These are phyloP conservation scores for Exidia glandulosa DNA, from an alignment of 768 basidiomycete species.

Conservation along the genomic window DNA sequence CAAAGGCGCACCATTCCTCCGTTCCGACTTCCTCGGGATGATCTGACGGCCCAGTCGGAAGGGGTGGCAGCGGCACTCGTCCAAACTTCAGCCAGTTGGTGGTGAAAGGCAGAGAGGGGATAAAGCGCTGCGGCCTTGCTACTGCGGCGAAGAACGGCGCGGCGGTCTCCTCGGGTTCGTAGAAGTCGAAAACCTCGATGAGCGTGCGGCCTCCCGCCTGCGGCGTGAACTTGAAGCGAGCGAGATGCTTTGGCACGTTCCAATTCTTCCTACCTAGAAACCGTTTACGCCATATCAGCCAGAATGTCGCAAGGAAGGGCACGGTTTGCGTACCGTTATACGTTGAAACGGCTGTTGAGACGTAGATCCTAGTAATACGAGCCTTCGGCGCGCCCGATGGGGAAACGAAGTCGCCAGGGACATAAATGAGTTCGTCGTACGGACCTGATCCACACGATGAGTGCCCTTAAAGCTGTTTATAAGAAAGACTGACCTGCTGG, in stretches of 20 bases:
- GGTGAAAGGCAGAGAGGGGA: conserved; percentile 3
- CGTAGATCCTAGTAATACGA: conserved; percentile 6
- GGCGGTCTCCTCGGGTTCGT: neutral
- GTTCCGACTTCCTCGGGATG: neutral
- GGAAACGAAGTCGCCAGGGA: conserved; percentile 6
- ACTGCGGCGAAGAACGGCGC: conserved; percentile 3
- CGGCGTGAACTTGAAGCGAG: conserved; percentile 6
- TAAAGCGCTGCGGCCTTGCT: neutral
- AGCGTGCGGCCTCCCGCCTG: neutral
- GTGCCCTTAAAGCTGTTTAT: neutral
- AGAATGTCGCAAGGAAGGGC: no score
- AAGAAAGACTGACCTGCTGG: neutral
- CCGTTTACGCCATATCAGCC: neutral
- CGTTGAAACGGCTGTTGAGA: conserved; percentile 6
- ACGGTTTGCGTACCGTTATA: conserved; percentile 4
- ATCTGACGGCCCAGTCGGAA: neutral
- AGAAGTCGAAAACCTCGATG: neutral
- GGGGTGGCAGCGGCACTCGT: conserved; percentile 1
- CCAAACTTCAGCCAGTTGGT: neutral
- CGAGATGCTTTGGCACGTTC: conserved; percentile 9
- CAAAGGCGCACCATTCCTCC: neutral
- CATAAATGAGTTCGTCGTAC: conserved; percentile 9
- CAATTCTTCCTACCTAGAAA: conserved; percentile 8
- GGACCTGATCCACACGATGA: conserved; percentile 2
- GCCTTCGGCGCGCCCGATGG: conserved; percentile 1